Conservation (phyloP, 164 flowering plant species). For the Stephania cephalantha region DNA sequence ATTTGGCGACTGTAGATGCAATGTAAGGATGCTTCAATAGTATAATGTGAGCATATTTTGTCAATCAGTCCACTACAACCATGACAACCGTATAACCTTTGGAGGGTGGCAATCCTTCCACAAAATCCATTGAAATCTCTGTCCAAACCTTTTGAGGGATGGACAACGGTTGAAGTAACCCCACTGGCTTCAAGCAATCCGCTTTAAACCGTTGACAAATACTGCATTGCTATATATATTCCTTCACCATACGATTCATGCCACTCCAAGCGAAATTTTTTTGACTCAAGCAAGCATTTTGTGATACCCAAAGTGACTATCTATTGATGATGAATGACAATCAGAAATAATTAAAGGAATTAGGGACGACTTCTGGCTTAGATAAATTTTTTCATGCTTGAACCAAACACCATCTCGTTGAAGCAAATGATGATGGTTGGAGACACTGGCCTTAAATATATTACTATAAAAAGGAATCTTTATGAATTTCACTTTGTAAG, state of each 20-base stretch:
- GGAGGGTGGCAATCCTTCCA: conserved; percentile 2
- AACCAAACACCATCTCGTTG: conserved; percentile 9
- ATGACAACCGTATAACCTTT: neutral
- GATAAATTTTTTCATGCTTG: neutral
- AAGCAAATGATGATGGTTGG: neutral
- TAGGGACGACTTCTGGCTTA: neutral
- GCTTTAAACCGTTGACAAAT: neutral
- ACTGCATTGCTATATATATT: neutral
- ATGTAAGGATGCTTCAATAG: no score
- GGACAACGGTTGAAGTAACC: neutral
- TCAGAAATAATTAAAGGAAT: neutral
- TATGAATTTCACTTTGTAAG: neutral
- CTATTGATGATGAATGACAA: conserved; percentile 1
- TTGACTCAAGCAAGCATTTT: neutral
- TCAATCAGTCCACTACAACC: no score
- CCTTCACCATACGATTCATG: neutral
- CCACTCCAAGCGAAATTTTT: neutral
- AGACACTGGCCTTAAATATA: neutral
- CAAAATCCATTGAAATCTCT: conserved; percentile 8
- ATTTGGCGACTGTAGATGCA: no score
- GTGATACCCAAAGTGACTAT: neutral
- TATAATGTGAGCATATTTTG: no score
- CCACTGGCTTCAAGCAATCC: neutral
- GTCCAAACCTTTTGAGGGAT: neutral
- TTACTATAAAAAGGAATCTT: neutral